phyloP scores from a whole-genome alignment of 2,329 filamentous ascomycete species.

The Blumeria graminis region DNA sequence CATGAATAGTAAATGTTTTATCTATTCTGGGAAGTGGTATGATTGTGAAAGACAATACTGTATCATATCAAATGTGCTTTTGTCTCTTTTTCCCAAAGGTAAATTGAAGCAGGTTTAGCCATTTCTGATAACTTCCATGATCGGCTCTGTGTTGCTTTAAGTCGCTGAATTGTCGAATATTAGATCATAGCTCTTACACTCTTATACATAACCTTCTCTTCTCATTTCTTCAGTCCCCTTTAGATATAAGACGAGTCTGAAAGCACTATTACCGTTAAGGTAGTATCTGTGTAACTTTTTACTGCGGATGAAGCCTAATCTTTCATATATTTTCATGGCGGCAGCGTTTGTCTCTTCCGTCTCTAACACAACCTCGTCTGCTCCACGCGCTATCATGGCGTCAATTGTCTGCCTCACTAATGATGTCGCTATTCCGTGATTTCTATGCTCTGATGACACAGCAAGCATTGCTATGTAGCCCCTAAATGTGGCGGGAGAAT shows the following conservation, averaged over 20 bases:
- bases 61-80: too few species aligned
- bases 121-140: too few species aligned
- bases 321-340: slow-evolving; percentile 79
- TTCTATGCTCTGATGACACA: slow-evolving; percentile 57
- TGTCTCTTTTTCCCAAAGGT: too few species aligned
- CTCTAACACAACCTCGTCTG: slow-evolving; percentile 87
- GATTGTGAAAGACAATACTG: too few species aligned
- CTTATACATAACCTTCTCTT: not conserved
- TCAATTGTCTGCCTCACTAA: slow-evolving; percentile 81
- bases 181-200: not conserved
- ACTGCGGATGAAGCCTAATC: slow-evolving; percentile 71
- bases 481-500: slow-evolving; percentile 47
- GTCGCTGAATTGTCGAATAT: too few species aligned
- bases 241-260: slow-evolving; percentile 49
- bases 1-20: too few species aligned
- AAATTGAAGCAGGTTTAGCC: too few species aligned
- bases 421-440: slow-evolving; percentile 66
- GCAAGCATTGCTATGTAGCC: slow-evolving; percentile 98
- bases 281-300: slow-evolving; percentile 93
- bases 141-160: too few species aligned
- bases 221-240: slow-evolving; percentile 12
- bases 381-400: slow-evolving; percentile 60
- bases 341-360: slow-evolving; percentile 83
- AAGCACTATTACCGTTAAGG: slow-evolving; percentile 86
- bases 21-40: too few species aligned